Percentiles rank a stretch among this genome's conserved stretches.
Conservation (phyloP, 495 filamentous ascomycete species). For the Tetracladium setigerum region DNA sequence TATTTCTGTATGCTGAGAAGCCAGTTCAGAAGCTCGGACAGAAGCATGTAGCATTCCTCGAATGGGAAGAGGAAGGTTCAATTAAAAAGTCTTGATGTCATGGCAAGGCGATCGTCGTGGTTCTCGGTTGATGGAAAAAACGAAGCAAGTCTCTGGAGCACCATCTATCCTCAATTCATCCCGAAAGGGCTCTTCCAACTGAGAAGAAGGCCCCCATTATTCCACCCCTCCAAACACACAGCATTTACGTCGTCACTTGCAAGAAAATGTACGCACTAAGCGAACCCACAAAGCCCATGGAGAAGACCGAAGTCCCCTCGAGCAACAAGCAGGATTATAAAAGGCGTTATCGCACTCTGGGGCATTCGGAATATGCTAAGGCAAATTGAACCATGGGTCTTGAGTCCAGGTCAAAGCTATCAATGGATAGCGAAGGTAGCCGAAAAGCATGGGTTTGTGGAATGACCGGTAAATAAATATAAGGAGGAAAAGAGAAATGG, state of each 20-base stretch:
- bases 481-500: conserved; percentile 8
- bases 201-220: too few species aligned
- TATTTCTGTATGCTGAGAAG: too few species aligned
- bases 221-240: too few species aligned
- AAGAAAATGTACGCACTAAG: conserved; percentile 20
- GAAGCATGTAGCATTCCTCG: too few species aligned
- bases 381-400: conserved; percentile 12
- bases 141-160: too few species aligned
- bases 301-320: conserved; percentile 13
- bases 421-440: conserved; percentile 14
- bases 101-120: too few species aligned
- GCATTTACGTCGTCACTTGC: too few species aligned
- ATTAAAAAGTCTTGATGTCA: neutral
- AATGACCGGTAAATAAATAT: too few species aligned
- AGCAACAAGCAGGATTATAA: conserved; percentile 23
- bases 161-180: too few species aligned
- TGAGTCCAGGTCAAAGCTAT: conserved; percentile 7
- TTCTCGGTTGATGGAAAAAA: too few species aligned
- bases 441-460: conserved; percentile 10
- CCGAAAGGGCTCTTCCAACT: too few species aligned
- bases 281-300: conserved; percentile 21
- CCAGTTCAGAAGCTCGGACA: too few species aligned
- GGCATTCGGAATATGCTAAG: conserved; percentile 19
- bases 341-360: conserved; percentile 19
- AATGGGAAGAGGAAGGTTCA: neutral